Percentiles rank a stretch among this genome's conserved stretches.
phyloP scores from a whole-genome alignment of 495 filamentous ascomycete genomes.

The Penicillium subrubescens region DNA sequence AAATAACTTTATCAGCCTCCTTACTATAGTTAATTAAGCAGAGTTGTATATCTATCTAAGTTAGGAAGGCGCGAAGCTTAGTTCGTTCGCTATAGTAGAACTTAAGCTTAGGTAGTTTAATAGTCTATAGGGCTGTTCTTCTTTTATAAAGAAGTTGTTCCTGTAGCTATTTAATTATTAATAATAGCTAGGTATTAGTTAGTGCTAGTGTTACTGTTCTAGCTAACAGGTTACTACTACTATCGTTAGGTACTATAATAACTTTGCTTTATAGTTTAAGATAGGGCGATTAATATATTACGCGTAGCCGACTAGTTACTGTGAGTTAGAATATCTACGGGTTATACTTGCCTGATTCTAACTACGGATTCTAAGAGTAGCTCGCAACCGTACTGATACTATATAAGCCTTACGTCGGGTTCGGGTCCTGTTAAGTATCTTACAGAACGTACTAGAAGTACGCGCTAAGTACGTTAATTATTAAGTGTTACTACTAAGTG shows the following conservation, averaged over 20 bases:
- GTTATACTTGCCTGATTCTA: background rate
- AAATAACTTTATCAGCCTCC: background rate
- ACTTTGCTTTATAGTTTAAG: constrained; percentile 2
- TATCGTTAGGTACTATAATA: background rate
- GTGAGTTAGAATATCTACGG: background rate
- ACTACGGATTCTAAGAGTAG: background rate
- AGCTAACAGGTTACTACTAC: background rate
- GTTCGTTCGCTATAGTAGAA: background rate
- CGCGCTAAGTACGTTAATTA: too few relatives aligned
- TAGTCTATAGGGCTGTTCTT: too few relatives aligned
- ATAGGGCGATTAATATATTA: constrained; percentile 4
- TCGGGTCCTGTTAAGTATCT: background rate
- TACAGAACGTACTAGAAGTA: too few relatives aligned
- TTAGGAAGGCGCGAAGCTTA: background rate
- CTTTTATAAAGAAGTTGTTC: too few relatives aligned
- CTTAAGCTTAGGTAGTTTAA: background rate
- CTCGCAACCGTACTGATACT: background rate
- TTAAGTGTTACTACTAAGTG: too few relatives aligned
- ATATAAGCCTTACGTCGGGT: background rate
- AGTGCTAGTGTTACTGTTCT: too few relatives aligned
- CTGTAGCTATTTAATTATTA: too few relatives aligned
- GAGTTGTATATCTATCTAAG: constrained; percentile 6
- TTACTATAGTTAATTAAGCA: background rate
- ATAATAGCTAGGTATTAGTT: too few relatives aligned
- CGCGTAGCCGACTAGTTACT: background rate